Conservation (phyloP, 768 basidiomycete genomes). For the Pisolithus tinctorius region DNA sequence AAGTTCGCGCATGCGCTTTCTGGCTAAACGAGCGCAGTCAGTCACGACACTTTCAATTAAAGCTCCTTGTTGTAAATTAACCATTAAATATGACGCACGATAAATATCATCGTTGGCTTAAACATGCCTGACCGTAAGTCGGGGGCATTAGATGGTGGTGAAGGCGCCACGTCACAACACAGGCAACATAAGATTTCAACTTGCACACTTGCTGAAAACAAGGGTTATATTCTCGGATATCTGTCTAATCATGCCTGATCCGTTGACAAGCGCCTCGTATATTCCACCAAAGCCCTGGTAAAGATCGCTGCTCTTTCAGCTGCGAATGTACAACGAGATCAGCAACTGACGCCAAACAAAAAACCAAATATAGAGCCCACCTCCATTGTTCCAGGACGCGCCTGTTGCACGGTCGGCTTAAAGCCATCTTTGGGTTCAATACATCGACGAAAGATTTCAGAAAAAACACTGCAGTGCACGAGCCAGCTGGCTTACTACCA, state of each 20-base stretch:
- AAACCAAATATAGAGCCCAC: constrained; percentile 25
- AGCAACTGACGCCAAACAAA: not conserved
- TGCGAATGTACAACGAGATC: not conserved
- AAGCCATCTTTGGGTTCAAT: too few species aligned
- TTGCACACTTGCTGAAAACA: too few species aligned
- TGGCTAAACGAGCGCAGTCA: not conserved
- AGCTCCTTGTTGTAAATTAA: not conserved
- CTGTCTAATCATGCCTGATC: constrained; percentile 7
- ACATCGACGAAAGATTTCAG: too few species aligned
- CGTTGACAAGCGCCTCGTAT: constrained; percentile 20
- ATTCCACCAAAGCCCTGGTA: constrained; percentile 15
- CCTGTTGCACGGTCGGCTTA: constrained; percentile 63
- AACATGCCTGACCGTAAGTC: too few species aligned
- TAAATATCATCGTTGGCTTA: not conserved
- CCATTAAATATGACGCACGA: not conserved
- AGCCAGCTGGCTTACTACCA: constrained; percentile 64
- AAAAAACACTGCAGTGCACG: constrained; percentile 68
- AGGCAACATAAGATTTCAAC: too few species aligned
- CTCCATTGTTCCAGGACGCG: constrained; percentile 78
- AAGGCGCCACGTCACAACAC: too few species aligned
- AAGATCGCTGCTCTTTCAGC: not conserved
- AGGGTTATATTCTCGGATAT: not conserved
- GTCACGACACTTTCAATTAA: not conserved
- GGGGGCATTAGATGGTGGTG: too few species aligned
- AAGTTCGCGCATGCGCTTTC: not conserved